These are phyloP conservation scores for Penicillium janthinellum DNA, from an alignment of 2,329 filamentous ascomycete species.

Conservation along the genomic window DNA sequence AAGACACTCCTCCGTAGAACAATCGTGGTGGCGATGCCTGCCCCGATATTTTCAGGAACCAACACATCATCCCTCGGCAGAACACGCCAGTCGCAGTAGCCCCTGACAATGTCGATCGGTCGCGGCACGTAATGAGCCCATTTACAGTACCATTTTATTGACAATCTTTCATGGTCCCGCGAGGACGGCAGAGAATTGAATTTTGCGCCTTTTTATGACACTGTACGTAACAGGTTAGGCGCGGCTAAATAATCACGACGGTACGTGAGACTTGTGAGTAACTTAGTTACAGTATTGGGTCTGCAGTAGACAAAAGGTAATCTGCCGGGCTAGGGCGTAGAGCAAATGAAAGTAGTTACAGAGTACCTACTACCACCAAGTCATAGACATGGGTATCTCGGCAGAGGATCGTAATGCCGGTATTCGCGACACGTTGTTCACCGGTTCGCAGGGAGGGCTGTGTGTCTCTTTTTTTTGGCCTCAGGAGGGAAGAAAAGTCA, in stretches of 20 bases:
- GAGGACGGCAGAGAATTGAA: not conserved
- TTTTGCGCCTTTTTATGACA: not conserved
- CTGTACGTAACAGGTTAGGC: not conserved
- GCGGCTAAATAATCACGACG: too few relatives aligned
- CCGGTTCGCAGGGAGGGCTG: not conserved
- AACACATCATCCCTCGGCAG: constrained; percentile 17
- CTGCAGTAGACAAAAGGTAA: not conserved
- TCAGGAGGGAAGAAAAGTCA: not conserved
- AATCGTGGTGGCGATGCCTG: not conserved
- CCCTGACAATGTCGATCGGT: constrained; percentile 25
- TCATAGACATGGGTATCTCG: not conserved
- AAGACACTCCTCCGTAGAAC: not conserved
- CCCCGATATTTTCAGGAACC: constrained; percentile 11
- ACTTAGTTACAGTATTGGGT: too few relatives aligned
- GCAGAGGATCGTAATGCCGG: not conserved
- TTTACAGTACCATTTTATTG: too few relatives aligned
- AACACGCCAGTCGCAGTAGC: constrained; percentile 12
- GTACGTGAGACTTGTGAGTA: too few relatives aligned
- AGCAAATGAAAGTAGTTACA: not conserved
- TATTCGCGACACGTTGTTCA: not conserved
- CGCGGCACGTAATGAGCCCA: constrained; percentile 9
- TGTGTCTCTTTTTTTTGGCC: not conserved
- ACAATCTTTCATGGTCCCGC: not conserved
- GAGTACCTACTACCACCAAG: not conserved
- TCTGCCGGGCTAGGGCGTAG: not conserved